A percentile compares a stretch with the other conserved stretches of the same genome.
Conservation (phyloP, 352 stramenopile species). For the Globisporangium polare region DNA sequence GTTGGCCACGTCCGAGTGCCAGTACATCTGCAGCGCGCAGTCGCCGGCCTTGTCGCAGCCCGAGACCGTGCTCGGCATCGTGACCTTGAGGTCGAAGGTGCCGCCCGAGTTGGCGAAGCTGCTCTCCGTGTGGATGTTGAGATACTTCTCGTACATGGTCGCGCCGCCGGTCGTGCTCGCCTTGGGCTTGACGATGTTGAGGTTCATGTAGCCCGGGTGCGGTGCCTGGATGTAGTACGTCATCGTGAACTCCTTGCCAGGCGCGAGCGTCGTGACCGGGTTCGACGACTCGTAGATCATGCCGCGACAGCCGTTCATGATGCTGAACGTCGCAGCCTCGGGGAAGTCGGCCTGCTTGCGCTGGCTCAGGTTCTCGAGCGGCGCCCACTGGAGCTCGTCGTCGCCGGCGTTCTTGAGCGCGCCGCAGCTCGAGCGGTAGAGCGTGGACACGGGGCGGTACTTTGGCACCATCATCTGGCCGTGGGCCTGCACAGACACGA, state of each 20-base stretch:
- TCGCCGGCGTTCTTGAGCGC: conserved; percentile 24
- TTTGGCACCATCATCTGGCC: conserved; percentile 6
- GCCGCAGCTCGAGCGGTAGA: neutral
- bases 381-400: conserved; percentile 44
- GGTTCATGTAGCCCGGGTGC: conserved; percentile 45
- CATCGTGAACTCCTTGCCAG: conserved; percentile 39
- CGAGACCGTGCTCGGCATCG: conserved; percentile 37
- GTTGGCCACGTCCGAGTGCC: conserved; percentile 51
- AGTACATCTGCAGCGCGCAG: conserved; percentile 61
- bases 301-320: conserved; percentile 58
- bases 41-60: conserved; percentile 38
- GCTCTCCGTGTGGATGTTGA: conserved; percentile 4
- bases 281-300: conserved; percentile 46
- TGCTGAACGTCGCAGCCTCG: conserved; percentile 38
- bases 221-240: conserved; percentile 54
- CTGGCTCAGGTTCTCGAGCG: conserved; percentile 50
- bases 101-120: conserved; percentile 34
- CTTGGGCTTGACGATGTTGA: conserved; percentile 53
- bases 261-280: conserved; percentile 38
- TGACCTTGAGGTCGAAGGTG: conserved; percentile 26
- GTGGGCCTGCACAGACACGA: conserved; percentile 34
- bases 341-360: conserved; percentile 44
- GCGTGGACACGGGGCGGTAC: conserved; percentile 2
- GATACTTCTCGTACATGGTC: conserved; percentile 48
- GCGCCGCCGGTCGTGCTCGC: conserved; percentile 32